These are phyloP conservation scores for Ophiostoma tasmaniense DNA, from an alignment of 2,329 filamentous ascomycete genomes.

Conservation along the genomic window DNA sequence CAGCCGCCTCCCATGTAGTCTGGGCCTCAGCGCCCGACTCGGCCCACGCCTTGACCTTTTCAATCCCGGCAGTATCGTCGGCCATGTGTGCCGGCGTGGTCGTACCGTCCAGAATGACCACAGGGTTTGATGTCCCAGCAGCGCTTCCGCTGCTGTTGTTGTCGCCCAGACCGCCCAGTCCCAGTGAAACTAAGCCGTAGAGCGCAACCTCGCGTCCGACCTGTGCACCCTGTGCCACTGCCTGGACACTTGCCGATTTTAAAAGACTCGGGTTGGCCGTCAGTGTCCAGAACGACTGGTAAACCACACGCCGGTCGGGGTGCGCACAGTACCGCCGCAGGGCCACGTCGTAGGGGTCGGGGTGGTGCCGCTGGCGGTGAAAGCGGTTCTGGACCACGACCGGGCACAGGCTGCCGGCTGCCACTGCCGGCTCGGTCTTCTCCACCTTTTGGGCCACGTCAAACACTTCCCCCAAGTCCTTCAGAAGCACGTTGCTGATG, in stretches of 20 bases:
- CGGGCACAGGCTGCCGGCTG: constrained; percentile 28
- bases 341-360: constrained; percentile 43
- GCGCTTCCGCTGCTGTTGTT: constrained; percentile 37
- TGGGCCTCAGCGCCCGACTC: not conserved
- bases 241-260: constrained; percentile 32
- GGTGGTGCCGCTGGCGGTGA: constrained; percentile 41
- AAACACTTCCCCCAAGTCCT: constrained; percentile 46
- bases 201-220: constrained; percentile 35
- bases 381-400: constrained; percentile 72
- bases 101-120: constrained; percentile 21
- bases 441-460: constrained; percentile 19
- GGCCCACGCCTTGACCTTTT: constrained; percentile 34
- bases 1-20: constrained; percentile 14
- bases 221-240: constrained; percentile 36
- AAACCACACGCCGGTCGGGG: constrained; percentile 29
- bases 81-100: constrained; percentile 39
- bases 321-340: constrained; percentile 46
- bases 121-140: not conserved
- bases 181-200: constrained; percentile 40
- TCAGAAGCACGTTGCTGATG: constrained; percentile 63
- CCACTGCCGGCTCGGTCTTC: not conserved
- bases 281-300: constrained; percentile 49
- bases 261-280: constrained; percentile 38
- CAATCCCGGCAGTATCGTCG: constrained; percentile 38
- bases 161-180: constrained; percentile 31